Conservation (phyloP, 2,329 filamentous ascomycete species). For the Pestalotiopsis fici region DNA sequence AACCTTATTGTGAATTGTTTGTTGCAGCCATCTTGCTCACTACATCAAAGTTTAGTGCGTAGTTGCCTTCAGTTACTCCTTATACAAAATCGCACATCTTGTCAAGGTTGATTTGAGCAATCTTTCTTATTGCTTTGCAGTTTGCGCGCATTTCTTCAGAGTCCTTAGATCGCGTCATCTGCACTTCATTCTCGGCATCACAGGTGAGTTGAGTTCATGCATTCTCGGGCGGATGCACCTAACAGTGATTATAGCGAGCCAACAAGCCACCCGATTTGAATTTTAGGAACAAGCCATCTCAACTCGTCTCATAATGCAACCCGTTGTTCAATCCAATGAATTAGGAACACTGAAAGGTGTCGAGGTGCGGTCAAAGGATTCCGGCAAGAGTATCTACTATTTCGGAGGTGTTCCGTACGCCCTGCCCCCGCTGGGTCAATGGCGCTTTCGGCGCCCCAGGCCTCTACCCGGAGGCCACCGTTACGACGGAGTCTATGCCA, state of each 20-base stretch:
- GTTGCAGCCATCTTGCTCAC: background rate
- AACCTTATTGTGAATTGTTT: background rate
- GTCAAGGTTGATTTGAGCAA: too few species aligned
- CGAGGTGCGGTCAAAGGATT: background rate
- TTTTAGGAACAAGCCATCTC: background rate
- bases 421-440: conserved; percentile 49
- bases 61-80: too few species aligned
- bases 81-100: too few species aligned
- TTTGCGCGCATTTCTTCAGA: too few species aligned
- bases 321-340: background rate
- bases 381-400: conserved; percentile 35
- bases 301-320: background rate
- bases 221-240: too few species aligned
- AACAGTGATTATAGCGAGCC: too few species aligned
- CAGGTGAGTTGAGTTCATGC: too few species aligned
- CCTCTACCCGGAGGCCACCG: conserved; percentile 46
- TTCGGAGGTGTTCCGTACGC: conserved; percentile 59
- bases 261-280: too few species aligned
- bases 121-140: too few species aligned
- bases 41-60: too few species aligned
- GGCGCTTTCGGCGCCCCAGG: conserved; percentile 42
- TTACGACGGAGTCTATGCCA: conserved; percentile 50
- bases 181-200: too few species aligned
- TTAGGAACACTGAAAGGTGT: conserved; percentile 7
- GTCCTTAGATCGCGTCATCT: too few species aligned